Conservation (phyloP, 345 rosid genomes). For the Kandelia obovata region DNA sequence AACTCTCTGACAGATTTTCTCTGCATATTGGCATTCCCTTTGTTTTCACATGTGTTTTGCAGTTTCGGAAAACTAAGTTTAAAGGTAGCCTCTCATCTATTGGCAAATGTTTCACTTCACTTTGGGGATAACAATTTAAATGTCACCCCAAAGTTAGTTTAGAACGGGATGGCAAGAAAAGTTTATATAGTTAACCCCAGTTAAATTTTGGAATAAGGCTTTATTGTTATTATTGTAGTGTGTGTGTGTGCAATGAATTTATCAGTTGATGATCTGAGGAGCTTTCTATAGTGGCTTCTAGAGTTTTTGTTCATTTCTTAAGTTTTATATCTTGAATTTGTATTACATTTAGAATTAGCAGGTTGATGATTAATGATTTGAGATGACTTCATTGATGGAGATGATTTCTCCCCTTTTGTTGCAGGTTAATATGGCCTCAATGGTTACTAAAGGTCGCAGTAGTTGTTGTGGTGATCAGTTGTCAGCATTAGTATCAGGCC, state of each 20-base stretch:
- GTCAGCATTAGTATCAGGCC: slow-evolving; percentile 47
- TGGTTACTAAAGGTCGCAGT: slow-evolving; percentile 50
- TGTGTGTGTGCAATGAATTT: background rate
- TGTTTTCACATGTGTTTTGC: too few species aligned
- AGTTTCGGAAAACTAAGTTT: too few species aligned
- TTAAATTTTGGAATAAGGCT: too few species aligned
- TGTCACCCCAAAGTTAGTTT: too few species aligned
- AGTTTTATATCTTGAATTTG: slow-evolving; percentile 13
- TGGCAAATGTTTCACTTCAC: too few species aligned
- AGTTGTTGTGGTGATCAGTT: slow-evolving; percentile 37
- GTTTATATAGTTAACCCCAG: too few species aligned
- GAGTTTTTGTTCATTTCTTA: background rate
- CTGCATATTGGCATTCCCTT: too few species aligned
- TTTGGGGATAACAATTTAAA: too few species aligned
- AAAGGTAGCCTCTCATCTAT: too few species aligned
- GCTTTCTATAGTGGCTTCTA: slow-evolving; percentile 8
- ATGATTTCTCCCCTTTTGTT: background rate
- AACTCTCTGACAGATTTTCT: too few species aligned
- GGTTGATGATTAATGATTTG: slow-evolving; percentile 13
- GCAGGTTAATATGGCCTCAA: slow-evolving; percentile 62
- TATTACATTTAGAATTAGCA: slow-evolving; percentile 13
- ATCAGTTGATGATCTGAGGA: slow-evolving; percentile 20
- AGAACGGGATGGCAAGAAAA: too few species aligned
- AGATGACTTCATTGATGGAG: slow-evolving; percentile 7
- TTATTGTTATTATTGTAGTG: slow-evolving; percentile 4